Base-by-base conservation (phyloP, 768 basidiomycete genomes). In the Lentinula guzmanii region DNA sequence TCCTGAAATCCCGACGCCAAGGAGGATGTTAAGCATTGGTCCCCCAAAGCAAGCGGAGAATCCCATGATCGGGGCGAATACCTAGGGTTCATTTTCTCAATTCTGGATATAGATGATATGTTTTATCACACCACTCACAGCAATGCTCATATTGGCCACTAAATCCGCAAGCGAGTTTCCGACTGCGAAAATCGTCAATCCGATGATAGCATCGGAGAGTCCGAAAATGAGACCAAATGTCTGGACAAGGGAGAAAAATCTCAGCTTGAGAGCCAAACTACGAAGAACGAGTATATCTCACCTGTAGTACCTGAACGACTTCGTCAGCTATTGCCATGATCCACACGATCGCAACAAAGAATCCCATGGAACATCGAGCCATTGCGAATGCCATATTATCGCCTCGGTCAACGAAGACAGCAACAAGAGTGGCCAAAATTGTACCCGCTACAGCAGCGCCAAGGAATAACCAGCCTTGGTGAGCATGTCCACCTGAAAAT, bases 321-420 rank as follows among this genome's bases (percentile, higher is more conserved):
- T 98, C 95, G 70, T 97, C 95, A 1, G 95, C 95, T 52, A 98
- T 95, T 5, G 91, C 94, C 86, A 98, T 95, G 67, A 99, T 98
- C 96, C 97, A 99, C 7, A 98, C 87, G 63, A 98, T 84, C 2
- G 94, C 82, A 31, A 96, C 89, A 21, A 87, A 71, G 75, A 99
- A 99, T 0, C 97, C 96, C 80, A 95, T 87, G 24, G 86, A 89
- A 69, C 93, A 96, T 9, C 95, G 82, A 9, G 82, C 79, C 74
- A 94, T 79, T 61, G 85, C 81, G 51, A 83, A 79, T 13, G 81
- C 68, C 5, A 80, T 77, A 63, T 84, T 79, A 18, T 79, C 76
- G 2, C 91, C 89, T 45, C 82, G 79, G 6, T 81, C 79, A 0
- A 82, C 82, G 67, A 87, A 87, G 0, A 84, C 69, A 5, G 84